Evolutionary conservation across 805 yeast genomes (phyloP), one percentile per base, ranked within the genome.

Genomic region (Wickerhamiella sorbophila): DNA sequence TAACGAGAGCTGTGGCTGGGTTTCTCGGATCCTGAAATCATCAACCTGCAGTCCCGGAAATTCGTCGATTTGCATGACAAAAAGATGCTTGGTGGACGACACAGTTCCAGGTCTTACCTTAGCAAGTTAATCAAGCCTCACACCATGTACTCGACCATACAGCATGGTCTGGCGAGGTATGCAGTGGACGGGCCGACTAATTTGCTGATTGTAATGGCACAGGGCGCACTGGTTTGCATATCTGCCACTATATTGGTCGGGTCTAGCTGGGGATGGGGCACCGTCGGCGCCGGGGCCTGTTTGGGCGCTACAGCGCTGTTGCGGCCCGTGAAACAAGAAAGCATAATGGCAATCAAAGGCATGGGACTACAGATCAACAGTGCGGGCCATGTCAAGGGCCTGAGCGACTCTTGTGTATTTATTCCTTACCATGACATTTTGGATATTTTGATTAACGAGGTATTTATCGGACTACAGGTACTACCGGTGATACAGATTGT

Each of bases 371-470:
- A 74, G 45, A 48, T 70, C 9, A 52, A 59, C 15, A 54, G 65
- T 17, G 48, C 56, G 14, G 55, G 60, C 8, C 47, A 52, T 2
- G 52, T 64, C 50, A 51, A 51, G 18, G 32, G 50, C 5, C 41
- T 52, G n/a, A 50, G 49, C 16, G 44, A 43, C n/a, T 42, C 41
- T 6, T 57, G 57, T 32, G 50, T 60, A 21, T 79, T 82, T 54
- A 67, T 79, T 9, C 79, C 86, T 0, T 59, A 66, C 31, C 71
- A 69, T 36, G 64, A 64, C 36, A 67, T 82, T 40, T 67, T 71
- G 3, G 88, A 81, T 55, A 57, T 82, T 9, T 71, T 79, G 0
- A 75, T 83, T 20, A 80, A 80, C 54, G 94, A 83, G 57, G 87
- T 82, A 0, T 81, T 83, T 54, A 66, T 66, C 42, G 79, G 79